These are phyloP conservation scores for Starmerella kuoi DNA, from an alignment of 805 yeast genomes.

Conservation along the genomic window DNA sequence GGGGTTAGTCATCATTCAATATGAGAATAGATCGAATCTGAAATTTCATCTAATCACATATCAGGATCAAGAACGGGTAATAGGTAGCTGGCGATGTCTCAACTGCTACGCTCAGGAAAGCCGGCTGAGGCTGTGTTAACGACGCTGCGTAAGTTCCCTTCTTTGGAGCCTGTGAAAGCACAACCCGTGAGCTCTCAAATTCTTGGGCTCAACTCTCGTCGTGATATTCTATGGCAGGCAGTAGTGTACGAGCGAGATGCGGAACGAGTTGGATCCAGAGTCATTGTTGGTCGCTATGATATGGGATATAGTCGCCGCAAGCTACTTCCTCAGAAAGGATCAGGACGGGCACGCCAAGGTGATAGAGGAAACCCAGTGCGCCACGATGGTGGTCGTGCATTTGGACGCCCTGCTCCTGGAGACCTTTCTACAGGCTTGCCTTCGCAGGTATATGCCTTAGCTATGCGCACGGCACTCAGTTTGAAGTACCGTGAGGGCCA, in stretches of 20 bases:
- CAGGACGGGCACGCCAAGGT: slow-evolving; percentile 92
- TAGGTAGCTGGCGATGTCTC: no score
- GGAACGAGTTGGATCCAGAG: slow-evolving; percentile 77
- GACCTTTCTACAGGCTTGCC: slow-evolving; percentile 76
- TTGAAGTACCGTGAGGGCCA: slow-evolving; percentile 66
- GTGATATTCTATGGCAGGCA: slow-evolving; percentile 90
- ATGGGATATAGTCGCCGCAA: slow-evolving; percentile 76
- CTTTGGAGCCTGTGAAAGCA: slow-evolving; percentile 69
- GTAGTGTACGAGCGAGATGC: slow-evolving; percentile 84
- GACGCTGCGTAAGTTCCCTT: slow-evolving; percentile 73
- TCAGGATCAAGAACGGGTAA: no score
- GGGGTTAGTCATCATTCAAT: no score
- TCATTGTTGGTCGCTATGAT: slow-evolving; percentile 76
- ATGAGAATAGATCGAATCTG: no score
- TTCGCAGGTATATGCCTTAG: slow-evolving; percentile 55
- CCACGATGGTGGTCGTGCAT: slow-evolving; percentile 78
- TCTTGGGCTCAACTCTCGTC: slow-evolving; percentile 63
- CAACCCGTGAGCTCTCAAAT: slow-evolving; percentile 66
- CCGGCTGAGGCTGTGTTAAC: slow-evolving; percentile 65
- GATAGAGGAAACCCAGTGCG: slow-evolving; percentile 90
- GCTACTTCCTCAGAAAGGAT: slow-evolving; percentile 79
- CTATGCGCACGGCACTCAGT: slow-evolving; percentile 72
- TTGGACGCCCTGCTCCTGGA: slow-evolving; percentile 81
- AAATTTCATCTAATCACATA: no score
- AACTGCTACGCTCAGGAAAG: slow-evolving; percentile 21